Base-by-base conservation (phyloP, 306 rosid genomes). In the Prinsepia uniflora region DNA sequence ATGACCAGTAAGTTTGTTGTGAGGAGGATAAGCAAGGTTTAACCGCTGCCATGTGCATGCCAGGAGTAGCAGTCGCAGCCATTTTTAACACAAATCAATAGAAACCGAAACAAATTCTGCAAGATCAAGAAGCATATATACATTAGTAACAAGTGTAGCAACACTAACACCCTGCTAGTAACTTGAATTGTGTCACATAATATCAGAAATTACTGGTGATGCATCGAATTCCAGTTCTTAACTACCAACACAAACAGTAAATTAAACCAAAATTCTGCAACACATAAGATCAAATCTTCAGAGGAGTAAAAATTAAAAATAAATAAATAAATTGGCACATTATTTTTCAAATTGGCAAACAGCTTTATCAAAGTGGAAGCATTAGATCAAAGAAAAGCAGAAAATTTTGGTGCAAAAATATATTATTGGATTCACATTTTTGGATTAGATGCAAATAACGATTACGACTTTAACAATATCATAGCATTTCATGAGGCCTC, bases 41-140 rank as follows among this genome's bases (percentile, higher is more conserved):
- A 45, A 68, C 61, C 4, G 63, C 57, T 34, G 55, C 75, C 72
- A 58, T 46, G 24, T 74, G 79, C 48, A 62, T 15, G 43, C 75
- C 68, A 41, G 77, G 72, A 63, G 75, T 60, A 40, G 63, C 57
- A 53, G 75, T 41, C n/a, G 72, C 15, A 72, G 72, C 78, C 82
- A 79, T 79, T 55, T 71, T 62, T 2, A 48, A 72, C 7, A 20
- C 56, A 72, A 58, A 75, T 61, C 58, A 56, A 59, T 19, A 60
- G 72, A 70, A 70, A 70, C 58, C 52, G 45, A 49, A 70, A 20
- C 42, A 50, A 58, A 47, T 5, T 71, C 74, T 66, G 75, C 70
- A 80, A 75, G 44, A 75, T 59, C 41, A 12, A 50, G 9, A 65
- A 43, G 61, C 50, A 64, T 11, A 53, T 34, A 0, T 43, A 0